Base-by-base conservation (phyloP, 2,329 filamentous ascomycete genomes). In the Diaporthe vaccinii region DNA sequence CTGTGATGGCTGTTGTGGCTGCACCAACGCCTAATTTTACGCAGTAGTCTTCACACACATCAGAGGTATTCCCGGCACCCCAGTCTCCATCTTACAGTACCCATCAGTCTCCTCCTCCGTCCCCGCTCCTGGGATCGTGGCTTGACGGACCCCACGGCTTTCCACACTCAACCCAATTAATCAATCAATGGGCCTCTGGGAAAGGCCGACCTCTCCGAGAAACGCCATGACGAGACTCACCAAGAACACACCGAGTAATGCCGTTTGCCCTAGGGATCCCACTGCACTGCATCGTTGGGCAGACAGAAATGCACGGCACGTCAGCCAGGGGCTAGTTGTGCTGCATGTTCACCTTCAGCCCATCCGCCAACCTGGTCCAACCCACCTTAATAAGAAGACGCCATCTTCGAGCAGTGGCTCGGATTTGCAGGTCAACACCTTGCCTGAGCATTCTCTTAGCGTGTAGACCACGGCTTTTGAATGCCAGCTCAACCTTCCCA, bases 1-100 rank as follows among this genome's bases (percentile, higher is more conserved):
- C 65, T 39, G n/a, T 31, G 46, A 53, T 41, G 65, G 34, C n/a
- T 69, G 65, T 68, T 69, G 65, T 69, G 49, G 49, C 46, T 69
- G 65, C 65, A 55, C 65, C 65, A 41, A 55, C 34, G 49, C 44
- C n/a, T 31, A 25, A 51, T 51, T 51, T 36, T 68, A 49, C 62
- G 61, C 61, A 22, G 17, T 46, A 34, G 39, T n/a, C 31, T 39
- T 36, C n/a, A 36, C 53, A 57, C 53, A 15, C 51, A 25, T 34
- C 36, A n/a, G 41, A 14, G 1, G 17, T 20, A 28, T n/a, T 36
- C 59, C 59, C 58, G 36, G 25, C 58, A 53, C 65, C 65, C 46
- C 65, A 41, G 65, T 68, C 65, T 15, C 65, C 46, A 39, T 41
- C 36, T 36, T 14, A 36, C 28, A 36, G 20, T 59, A 25, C 44